Conservation (phyloP, 306 rosid species). For the Astragalus glycyphyllos region DNA sequence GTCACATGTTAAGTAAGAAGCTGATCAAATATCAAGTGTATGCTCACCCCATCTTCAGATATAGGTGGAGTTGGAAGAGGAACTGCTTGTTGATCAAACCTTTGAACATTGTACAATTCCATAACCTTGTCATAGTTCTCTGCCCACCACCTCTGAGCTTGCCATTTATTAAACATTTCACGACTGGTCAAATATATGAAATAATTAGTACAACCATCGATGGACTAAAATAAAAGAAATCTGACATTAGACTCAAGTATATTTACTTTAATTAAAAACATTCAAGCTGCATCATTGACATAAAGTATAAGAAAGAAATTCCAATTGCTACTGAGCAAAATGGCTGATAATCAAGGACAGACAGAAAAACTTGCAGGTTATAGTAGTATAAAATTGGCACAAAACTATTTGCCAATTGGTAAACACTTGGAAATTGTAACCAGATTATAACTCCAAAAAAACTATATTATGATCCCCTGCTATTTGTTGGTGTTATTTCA, state of each 20-base stretch:
- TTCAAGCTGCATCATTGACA: too few relatives aligned
- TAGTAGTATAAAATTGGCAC: too few relatives aligned
- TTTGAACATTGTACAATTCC: constrained; percentile 95
- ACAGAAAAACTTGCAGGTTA: too few relatives aligned
- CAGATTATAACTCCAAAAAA: too few relatives aligned
- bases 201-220: constrained; percentile 39
- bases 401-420: too few relatives aligned
- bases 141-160: constrained; percentile 98
- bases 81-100: constrained; percentile 82
- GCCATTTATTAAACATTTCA: constrained; percentile 89
- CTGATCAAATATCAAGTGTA: constrained; percentile 10
- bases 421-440: too few relatives aligned
- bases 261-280: too few relatives aligned
- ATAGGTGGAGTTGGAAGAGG: constrained; percentile 91
- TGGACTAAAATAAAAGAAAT: constrained; percentile 1
- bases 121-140: constrained; percentile 94
- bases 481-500: too few relatives aligned
- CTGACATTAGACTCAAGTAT: too few relatives aligned
- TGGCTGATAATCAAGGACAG: neutral
- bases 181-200: constrained; percentile 64
- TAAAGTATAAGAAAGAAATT: too few relatives aligned
- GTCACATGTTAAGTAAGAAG: neutral
- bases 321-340: too few relatives aligned
- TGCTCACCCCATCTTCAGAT: constrained; percentile 86
- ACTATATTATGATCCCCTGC: too few relatives aligned